phyloP scores from a whole-genome alignment of 495 filamentous ascomycete species.

The Penicillium cosmopolitanum region DNA sequence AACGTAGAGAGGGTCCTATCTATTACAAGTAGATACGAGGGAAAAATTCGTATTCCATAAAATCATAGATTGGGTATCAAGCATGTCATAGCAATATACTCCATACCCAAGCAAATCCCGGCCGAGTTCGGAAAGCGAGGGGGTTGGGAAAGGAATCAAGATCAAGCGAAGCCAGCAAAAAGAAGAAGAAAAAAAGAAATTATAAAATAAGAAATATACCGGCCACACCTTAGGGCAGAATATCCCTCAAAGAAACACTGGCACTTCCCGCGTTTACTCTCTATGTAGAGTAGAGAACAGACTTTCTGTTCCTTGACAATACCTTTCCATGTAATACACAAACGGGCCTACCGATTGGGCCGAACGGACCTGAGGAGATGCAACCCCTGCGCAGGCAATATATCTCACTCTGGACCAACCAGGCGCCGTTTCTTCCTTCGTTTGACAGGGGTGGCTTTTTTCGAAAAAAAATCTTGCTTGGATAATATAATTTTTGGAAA shows the following conservation, averaged over 20 bases:
- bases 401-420: constrained; percentile 37
- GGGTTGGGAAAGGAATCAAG: constrained; percentile 4
- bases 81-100: constrained; percentile 1
- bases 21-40: constrained; percentile 2
- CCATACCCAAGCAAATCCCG: constrained; percentile 3
- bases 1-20: neutral
- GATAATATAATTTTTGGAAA: neutral
- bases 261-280: constrained; percentile 22
- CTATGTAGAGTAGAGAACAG: constrained; percentile 1
- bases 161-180: constrained; percentile 12
- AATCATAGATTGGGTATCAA: constrained; percentile 10
- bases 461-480: constrained; percentile 13
- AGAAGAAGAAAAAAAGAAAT: constrained; percentile 7
- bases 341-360: constrained; percentile 7
- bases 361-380: constrained; percentile 27
- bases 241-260: constrained; percentile 4
- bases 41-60: neutral
- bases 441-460: constrained; percentile 21
- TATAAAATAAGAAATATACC: constrained; percentile 6
- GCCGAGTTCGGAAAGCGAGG: constrained; percentile 1
- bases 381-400: constrained; percentile 31
- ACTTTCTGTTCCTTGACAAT: constrained; percentile 1
- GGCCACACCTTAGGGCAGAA: neutral
- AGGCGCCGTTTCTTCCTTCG: constrained; percentile 28
- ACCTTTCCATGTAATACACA: constrained; percentile 27